phyloP scores from a whole-genome alignment of 1,284 basidiomycete genomes.

The Austroboletus rostrupii region DNA sequence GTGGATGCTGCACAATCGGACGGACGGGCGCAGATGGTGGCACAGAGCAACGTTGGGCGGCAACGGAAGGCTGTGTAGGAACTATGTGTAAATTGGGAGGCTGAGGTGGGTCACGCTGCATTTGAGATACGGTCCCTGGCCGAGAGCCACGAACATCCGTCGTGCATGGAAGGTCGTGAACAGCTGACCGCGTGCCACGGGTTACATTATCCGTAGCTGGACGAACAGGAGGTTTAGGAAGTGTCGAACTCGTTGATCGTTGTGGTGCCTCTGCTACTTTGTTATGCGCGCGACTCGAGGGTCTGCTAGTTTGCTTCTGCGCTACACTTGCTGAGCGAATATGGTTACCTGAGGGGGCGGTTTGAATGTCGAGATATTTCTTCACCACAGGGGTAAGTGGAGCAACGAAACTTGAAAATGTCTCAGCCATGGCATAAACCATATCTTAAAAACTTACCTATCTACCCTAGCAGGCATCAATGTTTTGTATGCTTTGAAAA shows the following conservation, averaged over 20 bases:
- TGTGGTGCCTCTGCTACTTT: conserved; percentile 9
- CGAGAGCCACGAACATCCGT: conserved; percentile 13
- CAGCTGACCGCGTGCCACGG: conserved; percentile 2
- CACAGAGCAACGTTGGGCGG: conserved; percentile 21
- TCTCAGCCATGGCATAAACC: conserved; percentile 3
- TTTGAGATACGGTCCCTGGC: conserved; percentile 19
- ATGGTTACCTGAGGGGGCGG: conserved; percentile 13
- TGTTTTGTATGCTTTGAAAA: conserved; percentile 74
- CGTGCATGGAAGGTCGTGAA: not conserved
- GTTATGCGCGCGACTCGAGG: conserved; percentile 21
- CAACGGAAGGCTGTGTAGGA: conserved; percentile 18
- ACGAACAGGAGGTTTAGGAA: conserved; percentile 14
- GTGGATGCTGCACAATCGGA: conserved; percentile 13
- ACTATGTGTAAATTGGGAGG: conserved; percentile 13
- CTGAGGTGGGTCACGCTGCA: conserved; percentile 15
- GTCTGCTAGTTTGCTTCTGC: conserved; percentile 24
- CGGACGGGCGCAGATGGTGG: conserved; percentile 12
- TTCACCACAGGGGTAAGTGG: conserved; percentile 74
- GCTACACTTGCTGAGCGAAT: not conserved
- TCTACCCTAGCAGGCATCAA: conserved; percentile 65
- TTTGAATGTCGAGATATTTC: conserved; percentile 71
- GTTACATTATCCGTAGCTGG: not conserved
- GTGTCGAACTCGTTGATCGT: conserved; percentile 9
- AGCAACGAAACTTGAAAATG: conserved; percentile 54
- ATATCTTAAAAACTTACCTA: conserved; percentile 43